phyloP scores from a whole-genome alignment of 2,329 filamentous ascomycete genomes.

The Trichoderma sp. region DNA sequence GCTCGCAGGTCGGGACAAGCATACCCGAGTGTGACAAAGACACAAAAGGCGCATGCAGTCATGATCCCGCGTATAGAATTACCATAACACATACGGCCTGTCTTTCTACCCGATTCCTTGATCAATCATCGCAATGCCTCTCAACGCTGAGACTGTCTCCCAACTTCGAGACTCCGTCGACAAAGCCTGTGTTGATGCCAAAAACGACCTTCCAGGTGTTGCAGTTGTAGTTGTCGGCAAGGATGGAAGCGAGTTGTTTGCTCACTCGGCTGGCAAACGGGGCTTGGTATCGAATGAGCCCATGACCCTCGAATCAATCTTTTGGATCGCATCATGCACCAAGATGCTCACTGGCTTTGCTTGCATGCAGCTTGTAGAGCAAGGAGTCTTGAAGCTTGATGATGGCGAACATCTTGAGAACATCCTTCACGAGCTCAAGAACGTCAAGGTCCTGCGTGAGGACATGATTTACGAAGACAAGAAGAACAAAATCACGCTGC shows the following conservation, averaged over 20 bases:
- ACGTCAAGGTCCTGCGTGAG: constrained; percentile 13
- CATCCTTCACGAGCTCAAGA: neutral
- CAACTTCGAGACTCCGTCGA: neutral
- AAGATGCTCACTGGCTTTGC: constrained; percentile 16
- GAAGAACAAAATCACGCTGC: constrained; percentile 9
- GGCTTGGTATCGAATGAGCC: constrained; percentile 6
- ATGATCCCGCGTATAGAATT: neutral
- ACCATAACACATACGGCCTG: no score
- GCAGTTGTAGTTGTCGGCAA: constrained; percentile 11
- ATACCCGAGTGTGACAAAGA: neutral
- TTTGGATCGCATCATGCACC: constrained; percentile 21
- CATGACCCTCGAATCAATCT: constrained; percentile 7
- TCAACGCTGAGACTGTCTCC: neutral
- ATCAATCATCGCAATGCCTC: neutral
- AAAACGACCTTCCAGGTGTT: constrained; percentile 6
- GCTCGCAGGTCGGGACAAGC: neutral
- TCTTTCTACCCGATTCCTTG: neutral
- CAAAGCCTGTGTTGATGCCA: neutral
- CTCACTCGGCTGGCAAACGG: constrained; percentile 9
- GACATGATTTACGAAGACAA: constrained; percentile 1
- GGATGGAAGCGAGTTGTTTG: constrained; percentile 15
- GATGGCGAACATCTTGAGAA: constrained; percentile 9
- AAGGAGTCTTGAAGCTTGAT: constrained; percentile 2
- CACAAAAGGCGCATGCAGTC: neutral
- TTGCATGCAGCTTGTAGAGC: constrained; percentile 23